phyloP scores from a whole-genome alignment of 177 flowering plant genomes.

The Vitis hybrid region DNA sequence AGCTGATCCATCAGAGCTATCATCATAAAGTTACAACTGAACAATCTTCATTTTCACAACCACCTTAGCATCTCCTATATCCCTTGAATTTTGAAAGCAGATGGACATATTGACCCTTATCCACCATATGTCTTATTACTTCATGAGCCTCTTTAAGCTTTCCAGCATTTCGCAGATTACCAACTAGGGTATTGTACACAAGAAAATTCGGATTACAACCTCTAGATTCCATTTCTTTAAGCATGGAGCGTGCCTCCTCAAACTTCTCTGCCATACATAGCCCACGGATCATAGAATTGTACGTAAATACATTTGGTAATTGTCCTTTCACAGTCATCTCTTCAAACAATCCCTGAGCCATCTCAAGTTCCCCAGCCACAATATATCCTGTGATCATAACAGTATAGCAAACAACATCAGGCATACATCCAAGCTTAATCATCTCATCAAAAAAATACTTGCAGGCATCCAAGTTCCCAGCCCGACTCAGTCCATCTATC shows the following conservation, averaged over 20 bases:
- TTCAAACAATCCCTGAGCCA: conserved; percentile 59
- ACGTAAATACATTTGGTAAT: conserved; percentile 85
- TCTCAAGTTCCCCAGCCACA: conserved; percentile 64
- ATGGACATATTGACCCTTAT: conserved; percentile 64
- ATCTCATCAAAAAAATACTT: conserved; percentile 72
- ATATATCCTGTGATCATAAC: conserved; percentile 80
- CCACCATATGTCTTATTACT: conserved; percentile 59
- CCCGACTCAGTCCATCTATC: conserved; percentile 91
- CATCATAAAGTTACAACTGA: conserved; percentile 8
- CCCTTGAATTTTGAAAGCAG: conserved; percentile 50
- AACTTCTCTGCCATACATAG: conserved; percentile 71
- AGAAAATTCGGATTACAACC: conserved; percentile 86
- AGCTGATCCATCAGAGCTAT: not conserved
- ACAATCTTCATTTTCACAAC: conserved; percentile 3
- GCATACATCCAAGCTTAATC: conserved; percentile 57
- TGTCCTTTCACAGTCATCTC: conserved; percentile 73
- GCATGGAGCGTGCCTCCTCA: conserved; percentile 66
- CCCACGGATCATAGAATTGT: conserved; percentile 89
- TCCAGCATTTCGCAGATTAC: conserved; percentile 70
- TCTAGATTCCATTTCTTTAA: conserved; percentile 73
- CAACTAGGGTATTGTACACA: conserved; percentile 73
- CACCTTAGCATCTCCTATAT: conserved; percentile 47
- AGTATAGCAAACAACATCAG: conserved; percentile 90
- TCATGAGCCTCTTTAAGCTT: conserved; percentile 65
- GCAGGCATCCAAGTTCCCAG: conserved; percentile 84